Conservation (phyloP, 192 early-diverging fungal genomes). For the Gryganskiella cystojenkinii region DNA sequence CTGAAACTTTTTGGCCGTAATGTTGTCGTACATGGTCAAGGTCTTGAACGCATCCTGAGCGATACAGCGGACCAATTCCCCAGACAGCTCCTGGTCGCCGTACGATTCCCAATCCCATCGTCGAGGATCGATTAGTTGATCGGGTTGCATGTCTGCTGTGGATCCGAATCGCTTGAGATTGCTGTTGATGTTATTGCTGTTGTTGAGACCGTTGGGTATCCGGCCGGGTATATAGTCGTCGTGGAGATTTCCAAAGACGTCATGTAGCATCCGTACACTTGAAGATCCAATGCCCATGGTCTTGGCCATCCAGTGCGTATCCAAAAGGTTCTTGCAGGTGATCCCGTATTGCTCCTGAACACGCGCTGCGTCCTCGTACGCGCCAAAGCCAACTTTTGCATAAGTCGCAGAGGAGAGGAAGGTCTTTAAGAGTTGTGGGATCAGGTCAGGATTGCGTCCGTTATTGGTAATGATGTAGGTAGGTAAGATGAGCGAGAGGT, state of each 20-base stretch:
- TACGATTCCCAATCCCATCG: conserved; percentile 50
- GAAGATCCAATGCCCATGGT: conserved; percentile 38
- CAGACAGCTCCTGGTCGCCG: conserved; percentile 29
- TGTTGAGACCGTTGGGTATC: not conserved
- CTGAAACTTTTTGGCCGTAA: conserved; percentile 21
- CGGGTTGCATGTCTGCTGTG: not conserved
- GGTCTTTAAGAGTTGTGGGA: conserved; percentile 43
- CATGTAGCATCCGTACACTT: conserved; percentile 39
- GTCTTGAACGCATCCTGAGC: conserved; percentile 43
- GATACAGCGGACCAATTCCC: conserved; percentile 37
- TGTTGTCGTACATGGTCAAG: conserved; percentile 29
- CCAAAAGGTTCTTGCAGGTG: conserved; percentile 28
- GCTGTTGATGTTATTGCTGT: conserved; percentile 1
- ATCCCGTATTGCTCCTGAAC: conserved; percentile 47
- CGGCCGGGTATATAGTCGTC: conserved; percentile 48
- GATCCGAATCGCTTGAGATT: too few relatives aligned
- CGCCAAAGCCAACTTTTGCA: conserved; percentile 41
- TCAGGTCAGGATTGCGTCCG: conserved; percentile 33
- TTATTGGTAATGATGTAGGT: conserved; percentile 41
- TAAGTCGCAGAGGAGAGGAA: conserved; percentile 36
- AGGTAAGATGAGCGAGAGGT: conserved; percentile 35
- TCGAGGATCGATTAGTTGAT: conserved; percentile 33
- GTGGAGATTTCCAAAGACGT: conserved; percentile 32
- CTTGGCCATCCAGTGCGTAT: conserved; percentile 51
- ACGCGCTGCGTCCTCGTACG: conserved; percentile 33